Evolutionary conservation across 768 basidiomycete species (phyloP).

Genomic region (Mycena amicta): DNA sequence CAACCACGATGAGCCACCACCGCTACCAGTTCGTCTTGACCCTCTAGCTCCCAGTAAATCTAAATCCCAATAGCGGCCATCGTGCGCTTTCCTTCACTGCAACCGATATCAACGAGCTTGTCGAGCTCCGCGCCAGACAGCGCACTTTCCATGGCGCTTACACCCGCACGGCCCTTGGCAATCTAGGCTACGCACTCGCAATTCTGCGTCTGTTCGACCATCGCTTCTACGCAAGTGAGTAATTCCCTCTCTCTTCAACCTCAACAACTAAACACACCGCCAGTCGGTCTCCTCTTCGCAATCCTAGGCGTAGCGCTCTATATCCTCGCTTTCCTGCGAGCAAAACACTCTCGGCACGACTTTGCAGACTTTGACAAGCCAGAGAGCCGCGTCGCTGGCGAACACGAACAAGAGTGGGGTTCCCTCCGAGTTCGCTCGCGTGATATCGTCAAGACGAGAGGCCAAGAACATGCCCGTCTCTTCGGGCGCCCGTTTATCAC

Average conservation of each 20-base stretch:
- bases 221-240: slow-evolving; percentile 72
- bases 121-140: slow-evolving; percentile 77
- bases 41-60: neutral
- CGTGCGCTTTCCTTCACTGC: slow-evolving; percentile 53
- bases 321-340: slow-evolving; percentile 58
- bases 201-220: slow-evolving; percentile 79
- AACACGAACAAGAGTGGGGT: slow-evolving; percentile 3
- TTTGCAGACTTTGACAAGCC: slow-evolving; percentile 66
- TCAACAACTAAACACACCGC: neutral
- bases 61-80: slow-evolving; percentile 39
- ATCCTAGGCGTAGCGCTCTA: slow-evolving; percentile 64
- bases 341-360: slow-evolving; percentile 70
- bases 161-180: slow-evolving; percentile 71
- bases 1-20: too few species aligned
- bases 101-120: slow-evolving; percentile 59
- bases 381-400: slow-evolving; percentile 12
- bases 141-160: slow-evolving; percentile 87
- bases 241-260: neutral
- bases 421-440: slow-evolving; percentile 28
- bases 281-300: slow-evolving; percentile 65
- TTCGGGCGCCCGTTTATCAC: slow-evolving; percentile 81
- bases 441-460: slow-evolving; percentile 54
- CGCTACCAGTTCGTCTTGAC: slow-evolving; percentile 15
- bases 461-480: slow-evolving; percentile 60
- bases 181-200: slow-evolving; percentile 72